A percentile compares a stretch with the other conserved stretches of the same genome.
Conservation (phyloP, 345 rosid genomes). For the Nephelium lappaceum region DNA sequence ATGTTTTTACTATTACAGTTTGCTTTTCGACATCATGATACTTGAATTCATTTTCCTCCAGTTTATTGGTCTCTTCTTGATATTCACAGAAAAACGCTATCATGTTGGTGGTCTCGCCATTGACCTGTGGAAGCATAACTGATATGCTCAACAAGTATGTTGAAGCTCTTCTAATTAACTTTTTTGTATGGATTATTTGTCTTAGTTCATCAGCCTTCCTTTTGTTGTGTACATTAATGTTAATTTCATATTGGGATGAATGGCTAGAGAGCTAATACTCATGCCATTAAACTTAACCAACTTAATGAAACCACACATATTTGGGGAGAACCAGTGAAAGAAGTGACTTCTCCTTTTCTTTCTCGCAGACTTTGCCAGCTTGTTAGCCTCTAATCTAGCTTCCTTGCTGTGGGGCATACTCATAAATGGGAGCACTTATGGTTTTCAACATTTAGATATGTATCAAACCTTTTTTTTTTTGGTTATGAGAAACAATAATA, state of each 20-base stretch:
- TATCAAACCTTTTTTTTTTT: too few relatives aligned
- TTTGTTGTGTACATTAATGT: background rate
- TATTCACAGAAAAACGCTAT: slow-evolving; percentile 73
- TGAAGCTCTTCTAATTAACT: background rate
- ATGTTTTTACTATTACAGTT: background rate
- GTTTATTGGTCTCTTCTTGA: slow-evolving; percentile 6
- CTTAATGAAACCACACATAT: background rate
- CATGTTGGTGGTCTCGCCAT: slow-evolving; percentile 67
- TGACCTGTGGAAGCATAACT: slow-evolving; percentile 54
- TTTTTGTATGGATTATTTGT: background rate
- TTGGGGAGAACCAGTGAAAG: background rate
- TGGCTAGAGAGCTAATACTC: background rate
- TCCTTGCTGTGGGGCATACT: background rate
- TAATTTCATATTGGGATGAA: background rate
- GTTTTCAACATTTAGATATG: too few relatives aligned
- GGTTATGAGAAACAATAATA: too few relatives aligned
- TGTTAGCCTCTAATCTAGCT: background rate
- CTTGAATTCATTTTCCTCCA: slow-evolving; percentile 9
- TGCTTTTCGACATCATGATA: slow-evolving; percentile 1
- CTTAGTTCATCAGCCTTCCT: background rate
- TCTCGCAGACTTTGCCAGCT: background rate
- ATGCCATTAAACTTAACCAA: background rate
- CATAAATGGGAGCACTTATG: background rate
- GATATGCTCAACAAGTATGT: slow-evolving; percentile 78
- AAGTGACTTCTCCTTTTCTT: background rate